Evolutionary conservation across 208 protist genomes (phyloP), one percentile per base, ranked within the genome.

Genomic region (Strigomonas oncopelti): DNA sequence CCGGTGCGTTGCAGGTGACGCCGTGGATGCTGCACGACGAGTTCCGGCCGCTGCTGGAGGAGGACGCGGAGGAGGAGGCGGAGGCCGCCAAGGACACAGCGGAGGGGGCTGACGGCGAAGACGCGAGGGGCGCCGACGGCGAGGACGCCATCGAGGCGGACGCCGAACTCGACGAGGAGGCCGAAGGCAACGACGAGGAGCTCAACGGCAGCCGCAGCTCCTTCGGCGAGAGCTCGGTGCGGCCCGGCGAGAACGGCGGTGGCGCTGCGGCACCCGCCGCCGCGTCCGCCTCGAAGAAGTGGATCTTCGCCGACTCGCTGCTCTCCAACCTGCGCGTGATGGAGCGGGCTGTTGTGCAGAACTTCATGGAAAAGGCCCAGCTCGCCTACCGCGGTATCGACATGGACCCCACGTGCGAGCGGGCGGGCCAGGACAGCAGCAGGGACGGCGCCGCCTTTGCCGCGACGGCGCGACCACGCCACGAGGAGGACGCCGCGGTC

Each of bases 261-360:
- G 32, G 24, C 29, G 52, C 31, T 18, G 67, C 28, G n/a, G 56
- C 48, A 25, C 31, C 51, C 1, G 57, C 65, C 18, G 71, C 46
- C n/a, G 34, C 69, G 32, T 59, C 54, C 18, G n/a, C 48, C 24
- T 51, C 61, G 27, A 71, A 71, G 64, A 73, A 61, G 28, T 97
- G 92, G 90, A 85, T 97, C 75, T 77, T 91, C 55, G 69, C 90
- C 0, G 85, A 93, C 42, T 87, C 87, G 31, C 55, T 97, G 14
- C 61, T 94, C 7, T 85, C 91, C 3, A 93, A 81, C 27, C 72
- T 97, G 36, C 87, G 86, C 16, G 68, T 97, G 20, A 94, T 95
- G 87, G 92, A 97, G 75, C 90, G 92, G 27, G 88, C 78, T n/a
- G 87, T 97, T 14, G 90, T 97, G 66, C 88, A 95, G 67, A 97